Conservation (phyloP, 2,329 filamentous ascomycete genomes). For the Scytalidium lignicola region DNA sequence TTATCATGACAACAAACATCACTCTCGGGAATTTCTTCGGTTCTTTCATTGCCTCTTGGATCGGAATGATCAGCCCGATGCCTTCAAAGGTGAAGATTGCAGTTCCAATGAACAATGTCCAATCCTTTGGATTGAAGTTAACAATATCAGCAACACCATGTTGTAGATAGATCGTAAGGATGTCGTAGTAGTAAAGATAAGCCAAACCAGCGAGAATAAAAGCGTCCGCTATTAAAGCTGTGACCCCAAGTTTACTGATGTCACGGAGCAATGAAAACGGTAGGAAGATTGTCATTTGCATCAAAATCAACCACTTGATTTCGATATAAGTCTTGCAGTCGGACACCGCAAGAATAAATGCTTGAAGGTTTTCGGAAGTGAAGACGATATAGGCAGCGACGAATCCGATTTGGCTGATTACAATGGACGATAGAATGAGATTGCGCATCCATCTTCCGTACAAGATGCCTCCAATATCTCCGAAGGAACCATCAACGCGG, state of each 20-base stretch:
- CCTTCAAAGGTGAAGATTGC: slow-evolving; percentile 99
- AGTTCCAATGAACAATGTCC: slow-evolving; percentile 97
- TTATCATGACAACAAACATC: slow-evolving; percentile 85
- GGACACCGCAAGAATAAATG: slow-evolving; percentile 87
- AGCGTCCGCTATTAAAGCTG: slow-evolving; percentile 85
- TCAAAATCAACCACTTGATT: slow-evolving; percentile 83
- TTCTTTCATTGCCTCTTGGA: slow-evolving; percentile 93
- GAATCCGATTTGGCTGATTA: slow-evolving; percentile 92
- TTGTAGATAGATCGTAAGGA: slow-evolving; percentile 71
- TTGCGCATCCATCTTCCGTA: slow-evolving; percentile 88
- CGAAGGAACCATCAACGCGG: slow-evolving; percentile 88
- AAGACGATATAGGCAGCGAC: slow-evolving; percentile 96
- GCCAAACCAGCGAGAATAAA: slow-evolving; percentile 91
- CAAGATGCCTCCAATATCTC: slow-evolving; percentile 88
- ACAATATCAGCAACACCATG: slow-evolving; percentile 78
- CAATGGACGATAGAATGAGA: slow-evolving; percentile 84
- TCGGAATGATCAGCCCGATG: slow-evolving; percentile 94
- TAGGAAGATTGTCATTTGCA: slow-evolving; percentile 94
- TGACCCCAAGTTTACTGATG: slow-evolving; percentile 95
- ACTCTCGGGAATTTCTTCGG: slow-evolving; percentile 88
- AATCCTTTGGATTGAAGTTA: slow-evolving; percentile 83
- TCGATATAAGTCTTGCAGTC: slow-evolving; percentile 81
- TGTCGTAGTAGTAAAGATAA: slow-evolving; percentile 94
- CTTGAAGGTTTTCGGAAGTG: slow-evolving; percentile 90
- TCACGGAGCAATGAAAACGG: slow-evolving; percentile 91